Evolutionary conservation across 192 early-diverging fungal genomes (phyloP).

Genomic region (Coemansia sp.): DNA sequence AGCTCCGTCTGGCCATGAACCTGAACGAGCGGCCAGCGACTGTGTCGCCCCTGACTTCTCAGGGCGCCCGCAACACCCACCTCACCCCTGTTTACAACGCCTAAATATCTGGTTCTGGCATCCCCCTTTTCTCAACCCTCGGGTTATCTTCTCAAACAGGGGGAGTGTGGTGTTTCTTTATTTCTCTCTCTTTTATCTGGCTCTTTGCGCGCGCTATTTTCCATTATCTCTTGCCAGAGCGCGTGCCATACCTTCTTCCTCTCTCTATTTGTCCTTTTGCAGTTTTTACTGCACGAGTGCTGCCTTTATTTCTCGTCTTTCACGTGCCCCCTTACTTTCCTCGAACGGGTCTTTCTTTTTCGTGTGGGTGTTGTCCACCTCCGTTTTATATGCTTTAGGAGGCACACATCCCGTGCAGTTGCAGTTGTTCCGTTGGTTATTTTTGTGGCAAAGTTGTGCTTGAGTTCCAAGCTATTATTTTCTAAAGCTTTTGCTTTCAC

Average conservation of each 20-base stretch:
- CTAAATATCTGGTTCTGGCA: conserved; percentile 39
- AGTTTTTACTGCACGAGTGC: not conserved
- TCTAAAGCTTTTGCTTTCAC: not conserved
- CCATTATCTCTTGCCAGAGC: conserved; percentile 6
- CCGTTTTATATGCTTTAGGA: not conserved
- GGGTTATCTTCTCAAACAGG: not conserved
- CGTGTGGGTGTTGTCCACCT: not conserved
- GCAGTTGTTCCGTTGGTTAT: too few relatives aligned
- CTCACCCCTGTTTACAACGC: conserved; percentile 43
- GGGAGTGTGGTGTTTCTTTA: not conserved
- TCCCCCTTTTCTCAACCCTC: not conserved
- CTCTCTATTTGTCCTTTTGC: conserved; percentile 1
- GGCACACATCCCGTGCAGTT: not conserved
- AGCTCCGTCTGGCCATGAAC: conserved; percentile 41
- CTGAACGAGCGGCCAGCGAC: conserved; percentile 9
- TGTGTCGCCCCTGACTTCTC: not conserved
- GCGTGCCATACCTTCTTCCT: conserved; percentile 4
- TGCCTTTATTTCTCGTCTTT: not conserved
- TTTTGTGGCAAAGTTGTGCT: not conserved
- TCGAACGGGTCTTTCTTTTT: not conserved
- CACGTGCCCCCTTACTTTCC: not conserved
- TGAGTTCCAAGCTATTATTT: not conserved
- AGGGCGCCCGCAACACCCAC: conserved; percentile 5
- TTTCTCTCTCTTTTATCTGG: conserved; percentile 9
- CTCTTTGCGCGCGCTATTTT: not conserved